Evolutionary conservation across 1,284 basidiomycete genomes (phyloP).

Genomic region (Exobasidium rhododendri): DNA sequence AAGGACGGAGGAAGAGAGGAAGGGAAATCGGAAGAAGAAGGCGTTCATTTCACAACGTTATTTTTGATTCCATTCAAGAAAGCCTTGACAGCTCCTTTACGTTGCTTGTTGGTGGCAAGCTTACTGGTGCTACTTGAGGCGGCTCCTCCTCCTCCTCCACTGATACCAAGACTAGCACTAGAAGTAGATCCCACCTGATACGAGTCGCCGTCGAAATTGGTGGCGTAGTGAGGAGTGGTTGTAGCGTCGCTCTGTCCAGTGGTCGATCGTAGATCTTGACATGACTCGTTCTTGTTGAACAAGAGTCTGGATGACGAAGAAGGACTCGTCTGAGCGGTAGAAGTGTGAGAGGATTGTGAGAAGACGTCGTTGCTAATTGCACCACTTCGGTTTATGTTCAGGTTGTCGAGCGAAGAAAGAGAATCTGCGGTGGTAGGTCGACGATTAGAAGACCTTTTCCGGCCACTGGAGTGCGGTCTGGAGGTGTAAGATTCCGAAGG

Average conservation of each 20-base stretch:
- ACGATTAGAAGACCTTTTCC: no score
- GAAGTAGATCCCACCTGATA: no score
- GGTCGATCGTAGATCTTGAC: no score
- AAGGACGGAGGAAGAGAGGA: no score
- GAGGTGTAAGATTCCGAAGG: no score
- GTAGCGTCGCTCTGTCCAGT: no score
- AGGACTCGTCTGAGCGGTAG: neutral
- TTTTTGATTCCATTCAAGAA: neutral
- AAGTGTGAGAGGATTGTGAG: neutral
- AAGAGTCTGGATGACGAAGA: neutral
- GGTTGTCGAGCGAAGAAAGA: neutral
- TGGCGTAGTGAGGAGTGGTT: neutral
- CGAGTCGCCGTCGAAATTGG: no score
- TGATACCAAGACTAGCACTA: neutral
- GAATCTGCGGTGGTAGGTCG: neutral
- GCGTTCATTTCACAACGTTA: neutral
- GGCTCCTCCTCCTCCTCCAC: neutral
- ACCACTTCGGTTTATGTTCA: neutral
- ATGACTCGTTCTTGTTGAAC: neutral
- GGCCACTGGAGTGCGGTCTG: no score
- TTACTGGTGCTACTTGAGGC: neutral
- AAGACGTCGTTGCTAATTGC: neutral
- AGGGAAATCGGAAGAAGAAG: no score
- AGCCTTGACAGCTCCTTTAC: neutral
- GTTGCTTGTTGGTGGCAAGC: neutral